Conservation (phyloP, 2,329 filamentous ascomycete species). For the Fusarium guadeloupense region DNA sequence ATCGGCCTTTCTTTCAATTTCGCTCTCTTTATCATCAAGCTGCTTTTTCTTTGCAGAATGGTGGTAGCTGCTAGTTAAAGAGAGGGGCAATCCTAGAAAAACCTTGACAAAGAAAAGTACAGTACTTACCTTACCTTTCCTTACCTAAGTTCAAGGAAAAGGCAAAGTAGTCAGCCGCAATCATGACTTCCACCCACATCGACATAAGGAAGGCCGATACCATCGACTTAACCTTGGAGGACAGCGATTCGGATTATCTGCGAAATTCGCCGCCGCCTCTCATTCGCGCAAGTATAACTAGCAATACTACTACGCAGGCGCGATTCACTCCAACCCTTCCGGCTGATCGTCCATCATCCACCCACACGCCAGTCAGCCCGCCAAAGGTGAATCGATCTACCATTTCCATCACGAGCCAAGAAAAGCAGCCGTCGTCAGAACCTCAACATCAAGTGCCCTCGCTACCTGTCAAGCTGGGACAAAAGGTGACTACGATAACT, state of each 20-base stretch:
- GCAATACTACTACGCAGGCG: background rate
- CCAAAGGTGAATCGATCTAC: conserved; percentile 40
- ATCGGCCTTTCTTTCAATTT: background rate
- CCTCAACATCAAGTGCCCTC: background rate
- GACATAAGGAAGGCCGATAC: background rate
- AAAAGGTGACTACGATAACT: conserved; percentile 19
- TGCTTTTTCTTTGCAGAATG: conserved; percentile 34
- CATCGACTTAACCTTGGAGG: conserved; percentile 36
- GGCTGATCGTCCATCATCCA: conserved; percentile 17
- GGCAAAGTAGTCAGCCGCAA: conserved; percentile 31
- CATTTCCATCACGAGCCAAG: conserved; percentile 8
- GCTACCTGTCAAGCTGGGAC: conserved; percentile 3
- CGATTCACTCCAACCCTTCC: conserved; percentile 19
- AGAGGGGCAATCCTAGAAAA: conserved; percentile 43
- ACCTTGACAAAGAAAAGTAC: conserved; percentile 35
- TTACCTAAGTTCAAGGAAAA: conserved; percentile 24
- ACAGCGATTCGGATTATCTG: conserved; percentile 12
- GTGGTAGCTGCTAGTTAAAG: conserved; percentile 34
- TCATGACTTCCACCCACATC: conserved; percentile 21
- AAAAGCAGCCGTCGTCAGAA: conserved; percentile 5
- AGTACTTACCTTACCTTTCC: background rate
- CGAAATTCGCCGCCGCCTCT: background rate
- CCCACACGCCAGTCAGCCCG: conserved; percentile 42
- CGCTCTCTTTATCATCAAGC: background rate
- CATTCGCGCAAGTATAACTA: conserved; percentile 5